These are phyloP conservation scores for Eragrostis curvula DNA, from an alignment of 176 grass and related monocot genomes.

Conservation along the genomic window DNA sequence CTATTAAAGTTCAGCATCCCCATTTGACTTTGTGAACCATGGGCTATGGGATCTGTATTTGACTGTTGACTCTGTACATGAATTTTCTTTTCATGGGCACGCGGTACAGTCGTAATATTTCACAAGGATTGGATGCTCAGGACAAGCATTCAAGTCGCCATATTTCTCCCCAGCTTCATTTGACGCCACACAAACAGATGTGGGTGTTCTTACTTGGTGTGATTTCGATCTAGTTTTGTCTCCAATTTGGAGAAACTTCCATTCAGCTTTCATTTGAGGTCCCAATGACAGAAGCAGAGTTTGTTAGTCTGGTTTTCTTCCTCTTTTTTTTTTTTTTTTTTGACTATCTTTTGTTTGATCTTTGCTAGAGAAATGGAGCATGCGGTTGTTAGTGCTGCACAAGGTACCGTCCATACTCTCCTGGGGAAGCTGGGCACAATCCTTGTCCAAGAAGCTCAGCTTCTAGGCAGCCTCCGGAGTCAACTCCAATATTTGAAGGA, in stretches of 20 bases:
- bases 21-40: background rate
- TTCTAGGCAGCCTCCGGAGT: conserved; percentile 28
- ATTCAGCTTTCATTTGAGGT: background rate
- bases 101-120: too few species aligned
- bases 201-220: too few species aligned
- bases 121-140: too few species aligned
- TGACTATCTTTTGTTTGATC: background rate
- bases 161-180: too few species aligned
- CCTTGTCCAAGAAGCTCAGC: conserved; percentile 41
- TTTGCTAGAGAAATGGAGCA: conserved; percentile 31
- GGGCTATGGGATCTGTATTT: background rate
- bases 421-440: conserved; percentile 35
- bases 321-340: background rate
- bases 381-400: conserved; percentile 36
- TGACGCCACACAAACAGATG: too few species aligned
- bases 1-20: too few species aligned
- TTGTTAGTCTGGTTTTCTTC: too few species aligned
- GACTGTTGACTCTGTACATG: background rate
- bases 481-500: conserved; percentile 45
- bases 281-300: too few species aligned
- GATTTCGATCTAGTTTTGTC: too few species aligned
- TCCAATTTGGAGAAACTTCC: background rate
- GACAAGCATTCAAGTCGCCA: too few species aligned
- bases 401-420: conserved; percentile 27
- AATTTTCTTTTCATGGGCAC: background rate